Evolutionary conservation across 2,329 filamentous ascomycete genomes (phyloP), one percentile per base, ranked within the genome.

Genomic region (Alternaria solani): DNA sequence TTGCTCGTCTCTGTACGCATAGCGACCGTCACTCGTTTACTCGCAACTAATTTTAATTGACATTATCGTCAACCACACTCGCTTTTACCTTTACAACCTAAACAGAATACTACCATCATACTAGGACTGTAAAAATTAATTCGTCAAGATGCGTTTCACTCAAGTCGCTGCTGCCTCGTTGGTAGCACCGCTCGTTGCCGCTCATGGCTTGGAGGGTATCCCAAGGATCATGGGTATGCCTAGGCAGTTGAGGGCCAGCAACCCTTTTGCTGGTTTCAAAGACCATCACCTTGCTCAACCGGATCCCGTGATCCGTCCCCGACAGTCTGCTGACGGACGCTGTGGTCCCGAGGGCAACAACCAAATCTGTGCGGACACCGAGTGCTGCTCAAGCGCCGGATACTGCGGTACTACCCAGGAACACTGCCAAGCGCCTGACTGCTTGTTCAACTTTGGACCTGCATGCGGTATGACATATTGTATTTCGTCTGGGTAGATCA

Each of bases 401-500:
- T 88, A 84, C 80, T 89, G 87, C 63, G 86, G 86, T 43, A 80
- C 73, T 25, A 82, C 81, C 3, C 72, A 75, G 4, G 81, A 85
- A 0, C 87, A 88, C 74, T 90, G 88, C 77, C 79, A 80, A 16
- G 84, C 86, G 16, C 88, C 88, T 1, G 83, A 87, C 60, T 90
- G 88, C 70, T 83, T 85, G 68, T 85, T 88, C 67, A 78, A 85
- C 64, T 89, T 84, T 58, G 86, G 86, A 5, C 81, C 86, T 12
- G 83, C n/a, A 30, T 59, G 57, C 4, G 51, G 46, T 49, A 49
- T 49, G 32, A 18, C 3, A 6, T 4, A 6, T 5, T 2, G 1
- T 36, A 2, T 25, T 25, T 32, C 14, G 8, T 49, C 12, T 5
- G 26, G 2, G 2, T 2, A 18, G 46, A 18, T 18, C 34, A 3